Evolutionary conservation across 208 protist species (phyloP).

Genomic region (Leishmania guyanensis): DNA sequence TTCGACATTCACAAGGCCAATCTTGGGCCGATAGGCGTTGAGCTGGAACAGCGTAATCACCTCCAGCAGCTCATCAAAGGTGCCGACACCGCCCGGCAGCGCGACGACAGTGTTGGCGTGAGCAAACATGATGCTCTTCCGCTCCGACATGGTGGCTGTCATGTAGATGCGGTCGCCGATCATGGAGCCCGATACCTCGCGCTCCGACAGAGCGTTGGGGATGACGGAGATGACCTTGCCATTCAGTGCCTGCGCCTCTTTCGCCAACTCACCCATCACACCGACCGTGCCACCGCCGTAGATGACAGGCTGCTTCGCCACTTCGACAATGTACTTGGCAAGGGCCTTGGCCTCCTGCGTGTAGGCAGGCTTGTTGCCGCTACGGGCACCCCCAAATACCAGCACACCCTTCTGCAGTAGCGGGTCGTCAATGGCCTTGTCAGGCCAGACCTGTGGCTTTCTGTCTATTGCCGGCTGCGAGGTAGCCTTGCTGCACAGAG

Average conservation of each 20-base stretch:
- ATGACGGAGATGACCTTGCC: conserved; percentile 69
- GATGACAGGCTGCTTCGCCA: conserved; percentile 46
- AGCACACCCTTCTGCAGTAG: conserved; percentile 65
- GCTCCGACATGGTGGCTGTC: conserved; percentile 79
- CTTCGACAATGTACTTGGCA: conserved; percentile 47
- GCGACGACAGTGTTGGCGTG: conserved; percentile 67
- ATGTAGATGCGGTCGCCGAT: conserved; percentile 66
- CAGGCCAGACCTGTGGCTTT: conserved; percentile 25
- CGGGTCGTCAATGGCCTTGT: conserved; percentile 19
- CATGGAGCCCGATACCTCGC: conserved; percentile 61
- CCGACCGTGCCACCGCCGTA: conserved; percentile 84
- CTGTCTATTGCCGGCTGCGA: conserved; percentile 17
- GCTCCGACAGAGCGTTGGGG: conserved; percentile 47
- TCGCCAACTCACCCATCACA: conserved; percentile 75
- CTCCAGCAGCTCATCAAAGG: conserved; percentile 87
- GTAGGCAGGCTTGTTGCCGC: conserved; percentile 49
- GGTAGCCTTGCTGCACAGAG: conserved; percentile 15
- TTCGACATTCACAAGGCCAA: conserved; percentile 74
- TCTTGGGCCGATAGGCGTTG: conserved; percentile 69
- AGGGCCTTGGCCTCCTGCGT: conserved; percentile 45
- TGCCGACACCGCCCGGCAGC: conserved; percentile 80
- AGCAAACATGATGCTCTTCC: conserved; percentile 87
- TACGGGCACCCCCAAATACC: conserved; percentile 68
- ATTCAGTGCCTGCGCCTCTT: conserved; percentile 29
- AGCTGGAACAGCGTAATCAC: conserved; percentile 84